phyloP scores from a whole-genome alignment of 1,139 yeast genomes.

The Blastobotrys arbuscula region DNA sequence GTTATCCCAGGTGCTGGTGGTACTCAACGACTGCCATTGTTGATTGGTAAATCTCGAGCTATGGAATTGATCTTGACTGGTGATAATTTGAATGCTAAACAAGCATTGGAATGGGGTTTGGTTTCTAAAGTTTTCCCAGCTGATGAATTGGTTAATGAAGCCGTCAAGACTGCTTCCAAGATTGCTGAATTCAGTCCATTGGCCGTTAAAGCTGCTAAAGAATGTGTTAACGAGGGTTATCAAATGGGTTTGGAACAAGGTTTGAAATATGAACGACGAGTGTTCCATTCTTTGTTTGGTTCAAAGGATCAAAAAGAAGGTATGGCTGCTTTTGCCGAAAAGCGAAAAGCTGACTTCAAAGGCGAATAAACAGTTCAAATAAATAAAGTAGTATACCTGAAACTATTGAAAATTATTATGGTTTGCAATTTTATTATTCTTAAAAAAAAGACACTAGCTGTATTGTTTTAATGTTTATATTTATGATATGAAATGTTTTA shows the following conservation, averaged over 20 bases:
- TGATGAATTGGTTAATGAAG: constrained; percentile 40
- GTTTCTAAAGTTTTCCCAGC: constrained; percentile 40
- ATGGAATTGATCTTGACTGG: constrained; percentile 47
- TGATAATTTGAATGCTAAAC: constrained; percentile 38
- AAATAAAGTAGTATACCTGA: neutral
- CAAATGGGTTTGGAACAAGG: constrained; percentile 39
- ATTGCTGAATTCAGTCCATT: constrained; percentile 40
- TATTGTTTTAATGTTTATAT: too few relatives aligned
- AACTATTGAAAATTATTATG: too few relatives aligned
- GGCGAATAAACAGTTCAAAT: constrained; percentile 26
- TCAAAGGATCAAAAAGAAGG: constrained; percentile 46
- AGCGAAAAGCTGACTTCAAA: constrained; percentile 40
- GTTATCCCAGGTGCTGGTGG: constrained; percentile 53
- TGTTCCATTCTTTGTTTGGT: constrained; percentile 44
- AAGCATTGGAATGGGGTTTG: constrained; percentile 48
- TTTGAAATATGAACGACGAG: constrained; percentile 39
- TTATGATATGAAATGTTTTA: too few relatives aligned
- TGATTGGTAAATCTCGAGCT: constrained; percentile 46
- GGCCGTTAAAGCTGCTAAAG: constrained; percentile 45
- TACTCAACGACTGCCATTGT: constrained; percentile 43
- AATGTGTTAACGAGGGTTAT: constrained; percentile 39
- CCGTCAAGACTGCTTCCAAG: constrained; percentile 41
- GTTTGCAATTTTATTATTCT: too few relatives aligned
- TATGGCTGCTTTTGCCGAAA: constrained; percentile 46
- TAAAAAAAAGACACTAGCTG: too few relatives aligned